phyloP scores from a whole-genome alignment of 441 rosid genomes.

The Brassica hybrid region DNA sequence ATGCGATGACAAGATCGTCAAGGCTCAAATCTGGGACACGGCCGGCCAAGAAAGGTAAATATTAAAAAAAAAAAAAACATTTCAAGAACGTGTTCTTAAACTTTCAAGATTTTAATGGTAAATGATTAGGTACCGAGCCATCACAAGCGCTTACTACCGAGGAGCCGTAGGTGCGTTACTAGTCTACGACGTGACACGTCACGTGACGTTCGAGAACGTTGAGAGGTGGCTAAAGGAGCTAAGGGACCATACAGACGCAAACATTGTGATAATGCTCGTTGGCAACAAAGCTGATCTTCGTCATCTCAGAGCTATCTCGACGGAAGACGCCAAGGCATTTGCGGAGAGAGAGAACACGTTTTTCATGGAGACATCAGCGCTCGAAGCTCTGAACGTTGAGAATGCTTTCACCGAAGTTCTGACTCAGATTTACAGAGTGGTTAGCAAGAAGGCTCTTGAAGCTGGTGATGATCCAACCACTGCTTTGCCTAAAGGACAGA shows the following conservation, averaged over 20 bases:
- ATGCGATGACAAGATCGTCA: conserved; percentile 80
- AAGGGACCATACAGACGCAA: conserved; percentile 20
- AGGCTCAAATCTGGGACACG: conserved; percentile 94
- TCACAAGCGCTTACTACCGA: conserved; percentile 76
- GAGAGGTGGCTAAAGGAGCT: conserved; percentile 30
- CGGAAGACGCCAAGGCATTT: conserved; percentile 16
- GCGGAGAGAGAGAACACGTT: conserved; percentile 21
- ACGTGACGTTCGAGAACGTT: conserved; percentile 24
- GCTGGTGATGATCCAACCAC: conserved; percentile 69
- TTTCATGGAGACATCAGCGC: conserved; percentile 48
- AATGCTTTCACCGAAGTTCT: conserved; percentile 62
- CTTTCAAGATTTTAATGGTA: background rate
- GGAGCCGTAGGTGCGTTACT: conserved; percentile 51
- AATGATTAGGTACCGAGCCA: conserved; percentile 61
- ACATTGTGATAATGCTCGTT: conserved; percentile 23
- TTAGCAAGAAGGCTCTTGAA: conserved; percentile 52
- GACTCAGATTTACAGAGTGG: conserved; percentile 62
- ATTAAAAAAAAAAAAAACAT: background rate
- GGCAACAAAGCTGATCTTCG: conserved; percentile 30
- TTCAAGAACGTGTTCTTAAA: background rate
- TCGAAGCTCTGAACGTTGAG: conserved; percentile 64
- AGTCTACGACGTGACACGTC: conserved; percentile 26
- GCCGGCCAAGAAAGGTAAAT: conserved; percentile 90
- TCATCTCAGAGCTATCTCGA: conserved; percentile 19
- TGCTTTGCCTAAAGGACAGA: conserved; percentile 74